A percentile compares a stretch with the other conserved stretches of the same genome.
These are phyloP conservation scores for Trichoderma sp. DNA, from an alignment of 2,329 filamentous ascomycete genomes.

Conservation along the genomic window DNA sequence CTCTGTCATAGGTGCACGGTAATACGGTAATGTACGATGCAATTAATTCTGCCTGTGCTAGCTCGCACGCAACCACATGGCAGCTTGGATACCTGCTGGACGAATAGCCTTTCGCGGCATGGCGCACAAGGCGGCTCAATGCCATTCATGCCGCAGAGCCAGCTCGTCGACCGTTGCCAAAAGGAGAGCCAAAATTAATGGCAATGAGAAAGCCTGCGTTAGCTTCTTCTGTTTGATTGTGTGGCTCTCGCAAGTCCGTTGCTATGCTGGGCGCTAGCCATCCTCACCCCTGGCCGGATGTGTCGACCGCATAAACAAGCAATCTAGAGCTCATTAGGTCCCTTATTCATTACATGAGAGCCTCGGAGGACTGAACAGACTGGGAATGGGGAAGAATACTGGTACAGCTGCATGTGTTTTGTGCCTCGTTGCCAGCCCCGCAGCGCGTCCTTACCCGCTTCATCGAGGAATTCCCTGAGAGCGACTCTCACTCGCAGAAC, in stretches of 20 bases:
- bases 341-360: slow-evolving; percentile 10
- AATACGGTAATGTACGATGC: background rate
- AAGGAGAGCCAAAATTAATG: background rate
- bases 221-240: background rate
- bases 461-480: slow-evolving; percentile 1
- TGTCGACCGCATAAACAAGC: slow-evolving; percentile 13
- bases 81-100: background rate
- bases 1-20: background rate
- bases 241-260: background rate
- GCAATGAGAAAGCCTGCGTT: background rate
- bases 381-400: slow-evolving; percentile 6
- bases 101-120: background rate
- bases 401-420: background rate
- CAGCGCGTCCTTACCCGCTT: background rate
- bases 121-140: background rate
- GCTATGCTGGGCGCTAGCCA: slow-evolving; percentile 3
- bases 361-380: slow-evolving; percentile 14
- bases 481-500: background rate
- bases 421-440: slow-evolving; percentile 7
- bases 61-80: background rate
- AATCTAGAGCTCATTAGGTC: slow-evolving; percentile 13
- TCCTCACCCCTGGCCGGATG: slow-evolving; percentile 10
- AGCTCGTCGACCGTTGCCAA: background rate
- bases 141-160: slow-evolving; percentile 5
- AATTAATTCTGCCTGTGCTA: background rate